Conservation (phyloP, 805 yeast species). For the Lipomyces chichibuensis region DNA sequence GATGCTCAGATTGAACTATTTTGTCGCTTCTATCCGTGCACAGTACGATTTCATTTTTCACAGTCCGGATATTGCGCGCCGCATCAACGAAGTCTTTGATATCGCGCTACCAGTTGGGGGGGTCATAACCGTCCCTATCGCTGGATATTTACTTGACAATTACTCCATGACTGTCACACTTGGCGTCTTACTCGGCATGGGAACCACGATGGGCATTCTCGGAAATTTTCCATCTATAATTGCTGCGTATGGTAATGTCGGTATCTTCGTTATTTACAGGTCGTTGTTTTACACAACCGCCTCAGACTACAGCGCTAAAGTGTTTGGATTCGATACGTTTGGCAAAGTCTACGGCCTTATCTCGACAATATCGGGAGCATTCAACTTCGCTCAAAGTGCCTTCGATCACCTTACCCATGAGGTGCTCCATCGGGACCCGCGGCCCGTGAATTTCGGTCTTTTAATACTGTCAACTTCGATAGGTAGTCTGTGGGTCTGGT, state of each 20-base stretch:
- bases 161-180: constrained; percentile 60
- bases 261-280: constrained; percentile 75
- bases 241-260: constrained; percentile 69
- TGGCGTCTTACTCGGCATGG: constrained; percentile 54
- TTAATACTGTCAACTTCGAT: constrained; percentile 57
- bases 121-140: constrained; percentile 79
- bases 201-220: constrained; percentile 67
- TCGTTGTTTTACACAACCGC: constrained; percentile 93
- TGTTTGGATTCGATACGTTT: constrained; percentile 89
- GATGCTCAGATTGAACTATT: constrained; percentile 90
- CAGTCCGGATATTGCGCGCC: constrained; percentile 53
- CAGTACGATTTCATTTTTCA: constrained; percentile 77
- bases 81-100: constrained; percentile 76
- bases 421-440: constrained; percentile 71
- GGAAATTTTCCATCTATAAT: constrained; percentile 60
- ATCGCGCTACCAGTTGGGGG: constrained; percentile 89
- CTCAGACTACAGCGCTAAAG: constrained; percentile 88
- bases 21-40: constrained; percentile 83
- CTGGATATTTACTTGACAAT: constrained; percentile 79
- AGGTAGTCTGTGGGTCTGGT: constrained; percentile 51
- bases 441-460: constrained; percentile 68
- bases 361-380: constrained; percentile 79
- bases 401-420: constrained; percentile 74
- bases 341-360: constrained; percentile 89
- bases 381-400: constrained; percentile 70